Percentiles rank a stretch among this genome's conserved stretches.
Conservation (phyloP, 2,329 filamentous ascomycete genomes). For the Neurospora crassa region DNA sequence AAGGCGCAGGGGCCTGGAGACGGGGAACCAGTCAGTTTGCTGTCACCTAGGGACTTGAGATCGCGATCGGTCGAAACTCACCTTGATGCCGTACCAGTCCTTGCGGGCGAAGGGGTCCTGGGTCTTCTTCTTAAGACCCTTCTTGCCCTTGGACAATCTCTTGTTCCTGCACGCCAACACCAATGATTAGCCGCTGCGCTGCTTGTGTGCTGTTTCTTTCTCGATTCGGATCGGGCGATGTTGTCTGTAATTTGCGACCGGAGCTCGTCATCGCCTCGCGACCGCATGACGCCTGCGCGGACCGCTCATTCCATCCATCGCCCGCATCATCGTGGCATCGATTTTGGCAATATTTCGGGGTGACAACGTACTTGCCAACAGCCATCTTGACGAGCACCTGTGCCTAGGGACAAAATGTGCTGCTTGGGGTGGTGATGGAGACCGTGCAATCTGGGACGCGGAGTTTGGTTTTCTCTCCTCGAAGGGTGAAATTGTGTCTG, state of each 20-base stretch:
- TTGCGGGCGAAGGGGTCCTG: slow-evolving; percentile 96
- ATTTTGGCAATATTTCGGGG: slow-evolving; percentile 10
- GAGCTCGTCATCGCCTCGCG: not conserved
- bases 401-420: slow-evolving; percentile 30
- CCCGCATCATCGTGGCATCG: not conserved
- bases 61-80: slow-evolving; percentile 28
- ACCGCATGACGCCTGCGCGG: not conserved
- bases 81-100: slow-evolving; percentile 98
- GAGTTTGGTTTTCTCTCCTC: slow-evolving; percentile 21
- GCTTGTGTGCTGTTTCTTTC: not conserved
- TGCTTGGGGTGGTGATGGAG: slow-evolving; percentile 31
- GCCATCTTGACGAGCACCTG: slow-evolving; percentile 47
- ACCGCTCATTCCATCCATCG: slow-evolving; percentile 1
- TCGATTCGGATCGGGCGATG: not conserved
- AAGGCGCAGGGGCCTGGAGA: slow-evolving; percentile 78
- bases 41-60: not conserved
- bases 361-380: slow-evolving; percentile 46
- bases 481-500: slow-evolving; percentile 21
- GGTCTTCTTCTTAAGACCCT: slow-evolving; percentile 99
- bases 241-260: not conserved
- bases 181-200: slow-evolving; percentile 16
- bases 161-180: slow-evolving; percentile 65
- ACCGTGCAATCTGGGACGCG: slow-evolving; percentile 23
- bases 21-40: slow-evolving; percentile 15
- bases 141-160: slow-evolving; percentile 99